Evolutionary conservation across 139 green algal genomes (phyloP).

Genomic region (Klebsormidium nitens): DNA sequence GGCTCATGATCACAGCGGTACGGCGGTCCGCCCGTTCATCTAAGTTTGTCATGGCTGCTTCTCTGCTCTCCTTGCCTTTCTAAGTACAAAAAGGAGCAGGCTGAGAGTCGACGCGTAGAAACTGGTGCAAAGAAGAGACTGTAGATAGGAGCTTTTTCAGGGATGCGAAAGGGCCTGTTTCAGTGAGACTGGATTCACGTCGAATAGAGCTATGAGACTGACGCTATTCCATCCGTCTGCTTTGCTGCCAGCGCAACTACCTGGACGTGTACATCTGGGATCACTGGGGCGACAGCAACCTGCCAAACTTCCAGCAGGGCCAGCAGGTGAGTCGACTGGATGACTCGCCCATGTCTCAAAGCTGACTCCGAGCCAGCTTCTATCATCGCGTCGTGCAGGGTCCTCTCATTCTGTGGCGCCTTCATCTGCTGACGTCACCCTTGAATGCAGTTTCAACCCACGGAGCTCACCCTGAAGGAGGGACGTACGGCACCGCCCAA

Average conservation of each 20-base stretch:
- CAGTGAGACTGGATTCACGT: too few relatives aligned
- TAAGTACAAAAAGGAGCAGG: too few relatives aligned
- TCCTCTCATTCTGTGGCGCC: not conserved
- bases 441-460: constrained; percentile 61
- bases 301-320: constrained; percentile 17
- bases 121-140: too few relatives aligned
- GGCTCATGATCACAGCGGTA: constrained; percentile 76
- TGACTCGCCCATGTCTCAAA: not conserved
- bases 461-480: constrained; percentile 64
- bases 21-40: too few relatives aligned
- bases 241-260: constrained; percentile 75
- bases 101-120: too few relatives aligned
- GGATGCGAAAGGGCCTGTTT: too few relatives aligned
- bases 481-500: constrained; percentile 74
- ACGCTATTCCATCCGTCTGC: too few relatives aligned
- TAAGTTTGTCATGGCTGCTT: too few relatives aligned
- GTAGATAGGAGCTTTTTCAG: too few relatives aligned
- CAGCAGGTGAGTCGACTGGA: constrained; percentile 3
- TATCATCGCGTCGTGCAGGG: not conserved
- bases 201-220: too few relatives aligned
- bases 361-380: not conserved
- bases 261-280: constrained; percentile 83
- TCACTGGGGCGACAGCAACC: constrained; percentile 7
- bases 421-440: not conserved
- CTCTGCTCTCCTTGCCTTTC: too few relatives aligned